Evolutionary conservation across 352 stramenopile genomes (phyloP).

Genomic region (Phytophthora aleatoria): DNA sequence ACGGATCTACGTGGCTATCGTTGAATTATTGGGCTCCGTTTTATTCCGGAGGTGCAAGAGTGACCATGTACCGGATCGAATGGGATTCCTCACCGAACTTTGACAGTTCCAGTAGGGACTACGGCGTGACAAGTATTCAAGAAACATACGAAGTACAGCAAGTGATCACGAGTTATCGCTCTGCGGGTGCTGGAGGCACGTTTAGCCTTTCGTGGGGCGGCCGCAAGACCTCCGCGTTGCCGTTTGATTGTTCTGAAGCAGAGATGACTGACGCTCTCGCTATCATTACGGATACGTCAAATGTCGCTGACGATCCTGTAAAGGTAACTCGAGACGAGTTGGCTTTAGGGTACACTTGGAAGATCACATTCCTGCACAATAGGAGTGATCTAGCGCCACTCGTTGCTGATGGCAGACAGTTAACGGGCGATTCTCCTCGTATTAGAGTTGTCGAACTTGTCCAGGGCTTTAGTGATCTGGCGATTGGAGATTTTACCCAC

Average conservation of each 20-base stretch:
- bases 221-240: conserved; percentile 59
- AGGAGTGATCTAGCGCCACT: conserved; percentile 91
- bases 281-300: conserved; percentile 75
- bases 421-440: conserved; percentile 89
- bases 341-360: conserved; percentile 93
- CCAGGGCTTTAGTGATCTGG: conserved; percentile 52
- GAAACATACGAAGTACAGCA: conserved; percentile 93
- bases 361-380: conserved; percentile 90
- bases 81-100: conserved; percentile 90
- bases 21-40: conserved; percentile 83
- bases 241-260: conserved; percentile 69
- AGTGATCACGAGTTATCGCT: conserved; percentile 71
- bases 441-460: conserved; percentile 77
- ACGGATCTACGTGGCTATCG: conserved; percentile 72
- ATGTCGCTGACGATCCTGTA: conserved; percentile 81
- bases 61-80: conserved; percentile 94
- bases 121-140: conserved; percentile 85
- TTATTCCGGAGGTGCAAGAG: conserved; percentile 87
- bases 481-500: conserved; percentile 92
- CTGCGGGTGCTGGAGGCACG: conserved; percentile 73
- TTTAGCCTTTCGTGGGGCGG: conserved; percentile 95
- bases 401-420: conserved; percentile 73
- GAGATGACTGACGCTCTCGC: conserved; percentile 83
- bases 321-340: conserved; percentile 62
- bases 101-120: conserved; percentile 80